Base-by-base conservation (phyloP, 2,329 filamentous ascomycete genomes). In the Lasiodiplodia citricola region DNA sequence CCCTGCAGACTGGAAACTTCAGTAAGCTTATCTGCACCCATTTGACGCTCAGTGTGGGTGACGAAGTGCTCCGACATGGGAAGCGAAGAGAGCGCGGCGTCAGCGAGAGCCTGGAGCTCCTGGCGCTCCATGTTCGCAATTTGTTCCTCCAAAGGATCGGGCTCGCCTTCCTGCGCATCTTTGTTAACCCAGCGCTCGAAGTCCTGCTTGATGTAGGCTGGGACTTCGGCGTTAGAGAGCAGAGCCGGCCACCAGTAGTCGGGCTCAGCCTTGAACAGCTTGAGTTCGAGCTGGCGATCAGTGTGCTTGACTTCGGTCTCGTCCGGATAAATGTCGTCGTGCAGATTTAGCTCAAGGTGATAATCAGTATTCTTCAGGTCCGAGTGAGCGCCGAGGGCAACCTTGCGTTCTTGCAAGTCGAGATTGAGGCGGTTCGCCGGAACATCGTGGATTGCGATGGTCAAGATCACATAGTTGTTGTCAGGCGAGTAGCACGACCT, bases 151-250 rank as follows among this genome's bases (percentile, higher is more conserved):
- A 38, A 21, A 18, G 44, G 28, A 16, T 64, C 60, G 10, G 47
- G 60, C 11, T 64, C 60, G 23, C 60, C 60, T 14, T 64, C 60
- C 31, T 64, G 60, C 10, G 18, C 28, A 16, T 64, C 28, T 13
- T 64, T 11, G 47, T 38, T 52, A 28, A 64, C 47, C 60, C 60
- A 64, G 47, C 60, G 60, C n/a, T 41, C 60, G 21, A 64, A 64
- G 47, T 64, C 60, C 28, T 37, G 47, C 60, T 38, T 64, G n/a
- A 64, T 25, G 14, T 52, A 64, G n/a, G 44, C 14, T 8, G 60
- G 60, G 16, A 21, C 28, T 13, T 51, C 18, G 1, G 18, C 28
- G 47, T 52, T 14, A 3, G 60, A 51, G 47, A 64, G 60, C 13
- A 64, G 14, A 6, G 18, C 8, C n/a, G 60, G 60, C 60, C 60